Conservation (phyloP, 345 rosid species). For the Psidium guajava region DNA sequence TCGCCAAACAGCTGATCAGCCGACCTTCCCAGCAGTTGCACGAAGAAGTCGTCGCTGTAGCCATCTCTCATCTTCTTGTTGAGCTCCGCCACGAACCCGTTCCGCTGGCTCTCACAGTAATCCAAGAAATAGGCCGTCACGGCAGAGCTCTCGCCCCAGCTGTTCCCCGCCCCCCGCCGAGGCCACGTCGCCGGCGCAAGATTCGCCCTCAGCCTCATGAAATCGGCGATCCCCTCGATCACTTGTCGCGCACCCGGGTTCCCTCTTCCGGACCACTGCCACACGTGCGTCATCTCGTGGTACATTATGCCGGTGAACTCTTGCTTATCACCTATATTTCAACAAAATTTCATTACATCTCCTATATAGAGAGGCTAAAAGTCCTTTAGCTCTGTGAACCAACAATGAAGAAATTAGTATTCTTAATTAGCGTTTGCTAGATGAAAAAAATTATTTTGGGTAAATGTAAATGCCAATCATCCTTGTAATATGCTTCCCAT, state of each 20-base stretch:
- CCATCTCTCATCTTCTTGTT: slow-evolving; percentile 55
- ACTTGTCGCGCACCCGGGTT: slow-evolving; percentile 23
- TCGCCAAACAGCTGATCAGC: slow-evolving; percentile 57
- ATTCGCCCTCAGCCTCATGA: slow-evolving; percentile 51
- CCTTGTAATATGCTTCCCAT: neutral
- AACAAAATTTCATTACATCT: neutral
- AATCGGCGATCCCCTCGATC: slow-evolving; percentile 68
- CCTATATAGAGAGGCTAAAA: neutral
- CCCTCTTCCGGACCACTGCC: slow-evolving; percentile 63
- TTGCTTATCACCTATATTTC: neutral
- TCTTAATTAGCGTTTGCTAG: neutral
- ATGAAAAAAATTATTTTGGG: neutral
- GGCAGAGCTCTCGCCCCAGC: slow-evolving; percentile 40
- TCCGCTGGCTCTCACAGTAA: slow-evolving; percentile 33
- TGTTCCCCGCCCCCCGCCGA: slow-evolving; percentile 47
- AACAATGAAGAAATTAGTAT: neutral
- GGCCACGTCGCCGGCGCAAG: slow-evolving; percentile 10
- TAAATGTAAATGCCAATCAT: neutral
- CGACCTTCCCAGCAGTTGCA: slow-evolving; percentile 43
- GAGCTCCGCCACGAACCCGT: slow-evolving; percentile 64
- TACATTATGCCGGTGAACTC: slow-evolving; percentile 54
- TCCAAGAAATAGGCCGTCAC: slow-evolving; percentile 66
- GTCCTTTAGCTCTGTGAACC: neutral
- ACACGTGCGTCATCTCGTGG: slow-evolving; percentile 55
- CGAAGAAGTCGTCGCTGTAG: slow-evolving; percentile 32